phyloP scores from a whole-genome alignment of 148 eudicot genomes.

The Vaccinium macrocarpon region DNA sequence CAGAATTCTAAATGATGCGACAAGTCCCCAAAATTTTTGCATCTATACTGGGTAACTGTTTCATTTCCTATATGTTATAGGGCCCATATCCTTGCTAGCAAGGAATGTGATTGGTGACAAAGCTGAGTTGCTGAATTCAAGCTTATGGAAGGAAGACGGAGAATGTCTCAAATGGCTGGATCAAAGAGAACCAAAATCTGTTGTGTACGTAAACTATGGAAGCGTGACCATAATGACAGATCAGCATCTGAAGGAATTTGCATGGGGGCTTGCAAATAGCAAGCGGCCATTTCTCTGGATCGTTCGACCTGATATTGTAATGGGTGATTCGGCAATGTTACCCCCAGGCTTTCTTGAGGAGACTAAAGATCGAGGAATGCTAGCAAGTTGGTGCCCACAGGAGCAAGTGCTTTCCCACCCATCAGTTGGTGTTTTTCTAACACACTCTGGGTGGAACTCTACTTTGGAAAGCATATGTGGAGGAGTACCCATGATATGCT shows the following conservation, averaged over 20 bases:
- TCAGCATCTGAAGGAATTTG: not conserved
- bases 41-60: not conserved
- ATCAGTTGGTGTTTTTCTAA: not conserved
- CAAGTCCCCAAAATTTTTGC: not conserved
- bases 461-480: not conserved
- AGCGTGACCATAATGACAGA: not conserved
- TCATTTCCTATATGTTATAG: not conserved
- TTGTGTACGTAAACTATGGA: not conserved
- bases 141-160: not conserved
- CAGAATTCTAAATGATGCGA: not conserved
- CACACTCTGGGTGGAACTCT: slow-evolving; percentile 6
- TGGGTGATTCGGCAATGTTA: slow-evolving; percentile 1
- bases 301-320: not conserved
- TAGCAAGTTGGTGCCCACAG: slow-evolving; percentile 8
- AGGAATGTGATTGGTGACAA: not conserved
- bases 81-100: not conserved
- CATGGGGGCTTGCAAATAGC: slow-evolving; percentile 9
- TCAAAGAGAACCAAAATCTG: not conserved
- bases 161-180: slow-evolving; percentile 7
- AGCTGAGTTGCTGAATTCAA: not conserved
- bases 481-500: slow-evolving; percentile 3
- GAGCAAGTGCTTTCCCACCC: not conserved
- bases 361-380: not conserved
- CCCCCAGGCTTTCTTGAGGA: not conserved
- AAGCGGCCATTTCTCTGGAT: slow-evolving; percentile 4